phyloP scores from a whole-genome alignment of 2,329 filamentous ascomycete species.

The Cylindrodendrum hubeiense region DNA sequence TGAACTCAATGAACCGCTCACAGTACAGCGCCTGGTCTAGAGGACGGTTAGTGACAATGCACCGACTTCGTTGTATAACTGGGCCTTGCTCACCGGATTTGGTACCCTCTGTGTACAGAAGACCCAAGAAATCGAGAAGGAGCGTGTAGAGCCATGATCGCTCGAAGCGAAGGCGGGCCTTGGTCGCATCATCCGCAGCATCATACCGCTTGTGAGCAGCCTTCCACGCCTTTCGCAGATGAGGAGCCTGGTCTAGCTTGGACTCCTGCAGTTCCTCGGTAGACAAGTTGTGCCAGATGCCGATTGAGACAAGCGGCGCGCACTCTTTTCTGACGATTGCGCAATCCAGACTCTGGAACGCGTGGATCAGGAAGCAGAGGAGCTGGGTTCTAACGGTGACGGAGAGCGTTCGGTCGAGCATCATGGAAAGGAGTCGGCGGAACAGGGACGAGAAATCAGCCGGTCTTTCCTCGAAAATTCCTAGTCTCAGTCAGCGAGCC shows the following conservation, averaged over 20 bases:
- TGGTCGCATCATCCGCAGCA: slow-evolving; percentile 81
- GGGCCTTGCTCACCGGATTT: slow-evolving; percentile 56
- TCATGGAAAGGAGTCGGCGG: slow-evolving; percentile 89
- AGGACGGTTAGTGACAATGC: slow-evolving; percentile 30
- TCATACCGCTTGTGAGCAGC: slow-evolving; percentile 89
- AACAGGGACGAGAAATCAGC: slow-evolving; percentile 91
- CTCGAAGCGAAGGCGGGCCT: slow-evolving; percentile 88
- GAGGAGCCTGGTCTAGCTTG: slow-evolving; percentile 78
- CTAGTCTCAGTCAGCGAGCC: slow-evolving; percentile 55
- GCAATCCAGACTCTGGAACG: slow-evolving; percentile 94
- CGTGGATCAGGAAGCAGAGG: slow-evolving; percentile 89
- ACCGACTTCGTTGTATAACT: background rate
- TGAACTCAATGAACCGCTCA: slow-evolving; percentile 91
- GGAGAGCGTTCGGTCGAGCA: slow-evolving; percentile 76
- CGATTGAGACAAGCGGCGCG: slow-evolving; percentile 92
- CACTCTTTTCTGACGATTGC: slow-evolving; percentile 94
- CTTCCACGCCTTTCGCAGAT: slow-evolving; percentile 90
- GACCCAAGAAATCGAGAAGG: slow-evolving; percentile 82
- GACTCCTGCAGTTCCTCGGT: slow-evolving; percentile 80
- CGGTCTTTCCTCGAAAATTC: slow-evolving; percentile 80
- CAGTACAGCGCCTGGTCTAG: slow-evolving; percentile 82
- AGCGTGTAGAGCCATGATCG: slow-evolving; percentile 93
- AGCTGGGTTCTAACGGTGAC: slow-evolving; percentile 81
- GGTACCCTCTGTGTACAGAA: slow-evolving; percentile 71
- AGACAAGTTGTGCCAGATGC: slow-evolving; percentile 94